Evolutionary conservation across 2,329 filamentous ascomycete genomes (phyloP).

Genomic region (Trichoderma arundinaceum): DNA sequence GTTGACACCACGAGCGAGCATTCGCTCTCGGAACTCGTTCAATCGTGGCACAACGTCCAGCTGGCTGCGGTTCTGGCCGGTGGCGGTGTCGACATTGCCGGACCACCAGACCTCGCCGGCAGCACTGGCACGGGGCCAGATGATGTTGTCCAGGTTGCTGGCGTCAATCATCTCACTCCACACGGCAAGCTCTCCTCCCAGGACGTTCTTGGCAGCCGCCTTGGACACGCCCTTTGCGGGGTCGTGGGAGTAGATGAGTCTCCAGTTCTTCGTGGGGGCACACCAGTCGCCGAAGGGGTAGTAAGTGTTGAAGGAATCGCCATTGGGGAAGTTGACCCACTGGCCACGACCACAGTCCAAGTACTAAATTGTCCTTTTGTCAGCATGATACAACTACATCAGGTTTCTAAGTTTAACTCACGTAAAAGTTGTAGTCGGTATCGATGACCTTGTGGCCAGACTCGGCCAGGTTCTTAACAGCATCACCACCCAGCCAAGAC

Average conservation of each 20-base stretch:
- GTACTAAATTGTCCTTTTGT: constrained; percentile 58
- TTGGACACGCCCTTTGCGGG: constrained; percentile 68
- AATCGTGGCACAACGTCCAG: constrained; percentile 71
- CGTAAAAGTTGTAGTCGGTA: constrained; percentile 80
- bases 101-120: constrained; percentile 83
- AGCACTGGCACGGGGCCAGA: constrained; percentile 79
- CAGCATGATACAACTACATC: not conserved
- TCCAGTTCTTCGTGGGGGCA: constrained; percentile 79
- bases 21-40: constrained; percentile 75
- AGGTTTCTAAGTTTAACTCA: constrained; percentile 46
- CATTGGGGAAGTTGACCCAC: constrained; percentile 75
- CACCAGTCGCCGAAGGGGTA: constrained; percentile 85
- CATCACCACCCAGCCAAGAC: constrained; percentile 71
- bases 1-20: constrained; percentile 70
- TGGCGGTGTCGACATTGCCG: constrained; percentile 64
- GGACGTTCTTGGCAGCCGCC: constrained; percentile 67
- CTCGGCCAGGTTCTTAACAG: constrained; percentile 64
- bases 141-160: constrained; percentile 73
- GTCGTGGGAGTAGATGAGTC: constrained; percentile 79
- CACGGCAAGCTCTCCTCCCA: constrained; percentile 81
- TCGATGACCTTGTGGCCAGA: constrained; percentile 75
- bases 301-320: constrained; percentile 50
- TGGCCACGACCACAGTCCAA: constrained; percentile 82
- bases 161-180: constrained; percentile 83
- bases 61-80: constrained; percentile 73